phyloP scores from a whole-genome alignment of 2,329 filamentous ascomycete species.

The Cladosporium oxysporum region DNA sequence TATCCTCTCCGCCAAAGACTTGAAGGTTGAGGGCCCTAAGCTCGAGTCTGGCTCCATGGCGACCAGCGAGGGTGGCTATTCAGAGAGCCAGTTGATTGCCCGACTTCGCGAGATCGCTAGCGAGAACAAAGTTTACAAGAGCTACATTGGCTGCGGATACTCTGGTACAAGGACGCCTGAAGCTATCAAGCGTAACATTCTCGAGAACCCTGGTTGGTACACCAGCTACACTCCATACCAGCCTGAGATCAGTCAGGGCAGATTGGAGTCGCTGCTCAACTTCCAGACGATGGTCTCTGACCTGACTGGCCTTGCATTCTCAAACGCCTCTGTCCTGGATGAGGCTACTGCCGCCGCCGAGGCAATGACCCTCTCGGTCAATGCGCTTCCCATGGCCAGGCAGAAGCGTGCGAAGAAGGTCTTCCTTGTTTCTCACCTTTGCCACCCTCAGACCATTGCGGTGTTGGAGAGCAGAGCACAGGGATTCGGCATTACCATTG shows the following conservation, averaged over 20 bases:
- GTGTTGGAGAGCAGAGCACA: slow-evolving; percentile 83
- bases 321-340: slow-evolving; percentile 88
- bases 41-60: slow-evolving; percentile 43
- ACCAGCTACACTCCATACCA: slow-evolving; percentile 98
- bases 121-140: slow-evolving; percentile 63
- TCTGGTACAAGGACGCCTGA: slow-evolving; percentile 82
- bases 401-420: slow-evolving; percentile 76
- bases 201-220: slow-evolving; percentile 95
- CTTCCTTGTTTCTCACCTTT: slow-evolving; percentile 78
- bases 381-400: slow-evolving; percentile 68
- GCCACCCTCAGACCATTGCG: slow-evolving; percentile 82
- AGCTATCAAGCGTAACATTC: slow-evolving; percentile 88
- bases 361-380: slow-evolving; percentile 91
- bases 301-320: slow-evolving; percentile 80
- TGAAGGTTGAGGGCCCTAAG: slow-evolving; percentile 57
- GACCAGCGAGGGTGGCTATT: slow-evolving; percentile 46
- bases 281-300: slow-evolving; percentile 93
- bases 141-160: slow-evolving; percentile 86
- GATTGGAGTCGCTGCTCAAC: slow-evolving; percentile 88
- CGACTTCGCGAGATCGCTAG: slow-evolving; percentile 57
- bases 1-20: slow-evolving; percentile 68
- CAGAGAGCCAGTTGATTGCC: slow-evolving; percentile 62
- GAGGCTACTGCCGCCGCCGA: slow-evolving; percentile 92
- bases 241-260: slow-evolving; percentile 93
- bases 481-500: slow-evolving; percentile 84